phyloP scores from a whole-genome alignment of 352 stramenopile genomes.

The Phytophthora quininea region DNA sequence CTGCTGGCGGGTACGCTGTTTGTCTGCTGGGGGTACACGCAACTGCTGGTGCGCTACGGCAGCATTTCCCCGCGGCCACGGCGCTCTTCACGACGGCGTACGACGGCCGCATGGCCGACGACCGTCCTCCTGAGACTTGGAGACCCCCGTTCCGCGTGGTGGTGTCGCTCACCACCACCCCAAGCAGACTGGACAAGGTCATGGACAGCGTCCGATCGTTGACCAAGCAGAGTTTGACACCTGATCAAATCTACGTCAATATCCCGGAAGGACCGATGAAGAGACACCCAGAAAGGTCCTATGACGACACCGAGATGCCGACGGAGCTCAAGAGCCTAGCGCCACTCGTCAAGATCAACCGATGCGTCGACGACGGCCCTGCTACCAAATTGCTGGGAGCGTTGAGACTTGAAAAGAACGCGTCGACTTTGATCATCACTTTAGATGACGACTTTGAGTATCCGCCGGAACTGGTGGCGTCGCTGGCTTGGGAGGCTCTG shows the following conservation, averaged over 20 bases:
- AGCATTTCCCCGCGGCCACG: constrained; percentile 78
- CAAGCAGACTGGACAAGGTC: constrained; percentile 73
- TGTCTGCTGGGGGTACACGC: constrained; percentile 59
- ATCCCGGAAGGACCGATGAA: constrained; percentile 77
- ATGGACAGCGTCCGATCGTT: constrained; percentile 78
- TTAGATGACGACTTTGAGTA: constrained; percentile 88
- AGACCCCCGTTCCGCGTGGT: constrained; percentile 80
- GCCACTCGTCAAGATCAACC: constrained; percentile 68
- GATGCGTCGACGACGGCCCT: constrained; percentile 81
- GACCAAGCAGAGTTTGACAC: constrained; percentile 56
- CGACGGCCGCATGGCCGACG: constrained; percentile 44
- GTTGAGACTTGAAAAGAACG: constrained; percentile 63
- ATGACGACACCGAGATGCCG: constrained; percentile 73
- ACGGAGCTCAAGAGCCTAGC: constrained; percentile 46
- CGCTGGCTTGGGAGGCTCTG: constrained; percentile 72
- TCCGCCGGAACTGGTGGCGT: constrained; percentile 59
- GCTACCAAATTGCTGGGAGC: constrained; percentile 77
- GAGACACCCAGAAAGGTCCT: constrained; percentile 71
- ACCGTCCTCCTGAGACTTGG: constrained; percentile 59
- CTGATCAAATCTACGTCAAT: constrained; percentile 84
- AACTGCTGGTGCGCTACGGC: constrained; percentile 75
- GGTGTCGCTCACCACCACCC: constrained; percentile 81
- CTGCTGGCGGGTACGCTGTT: constrained; percentile 29
- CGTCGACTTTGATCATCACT: constrained; percentile 76
- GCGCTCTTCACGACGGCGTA: constrained; percentile 69